phyloP scores from a whole-genome alignment of 129 eudicot species.

The Solidago caesia region DNA sequence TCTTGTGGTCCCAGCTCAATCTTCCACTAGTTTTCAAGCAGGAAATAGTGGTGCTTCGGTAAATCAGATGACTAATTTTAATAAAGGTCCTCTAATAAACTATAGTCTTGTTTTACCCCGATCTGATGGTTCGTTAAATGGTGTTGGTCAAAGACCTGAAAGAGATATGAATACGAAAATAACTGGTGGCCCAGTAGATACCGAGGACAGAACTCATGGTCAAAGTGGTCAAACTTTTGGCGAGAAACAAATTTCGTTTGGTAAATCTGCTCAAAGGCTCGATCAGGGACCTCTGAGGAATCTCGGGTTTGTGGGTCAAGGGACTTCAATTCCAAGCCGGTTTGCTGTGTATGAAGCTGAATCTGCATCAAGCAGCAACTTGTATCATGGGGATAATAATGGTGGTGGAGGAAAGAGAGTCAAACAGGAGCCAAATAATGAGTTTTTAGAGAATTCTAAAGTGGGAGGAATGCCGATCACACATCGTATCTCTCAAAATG shows the following conservation, averaged over 20 bases:
- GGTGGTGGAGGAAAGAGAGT: conserved; percentile 45
- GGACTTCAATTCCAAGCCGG: conserved; percentile 57
- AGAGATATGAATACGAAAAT: conserved; percentile 34
- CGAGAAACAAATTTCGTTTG: conserved; percentile 44
- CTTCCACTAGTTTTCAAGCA: conserved; percentile 39
- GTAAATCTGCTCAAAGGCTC: conserved; percentile 32
- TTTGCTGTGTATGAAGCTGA: conserved; percentile 59
- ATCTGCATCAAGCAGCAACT: conserved; percentile 38
- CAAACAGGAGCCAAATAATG: conserved; percentile 65
- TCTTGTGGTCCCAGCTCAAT: conserved; percentile 59
- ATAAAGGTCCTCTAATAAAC: conserved; percentile 36
- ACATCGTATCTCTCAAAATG: conserved; percentile 45
- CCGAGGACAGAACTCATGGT: conserved; percentile 19
- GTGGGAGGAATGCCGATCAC: conserved; percentile 40
- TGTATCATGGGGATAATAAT: conserved; percentile 29
- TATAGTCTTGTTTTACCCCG: conserved; percentile 30
- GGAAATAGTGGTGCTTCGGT: conserved; percentile 40
- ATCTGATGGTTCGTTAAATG: conserved; percentile 29
- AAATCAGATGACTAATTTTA: conserved; percentile 39
- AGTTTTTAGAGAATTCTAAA: conserved; percentile 42
- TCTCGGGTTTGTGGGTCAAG: conserved; percentile 53
- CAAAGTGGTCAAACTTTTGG: conserved; percentile 31
- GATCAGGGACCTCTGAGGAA: conserved; percentile 45
- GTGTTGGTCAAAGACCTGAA: conserved; percentile 35
- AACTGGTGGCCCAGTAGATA: conserved; percentile 26